Evolutionary conservation across 169 alveolate species (phyloP).

Genomic region (Plasmodium coatneyi): DNA sequence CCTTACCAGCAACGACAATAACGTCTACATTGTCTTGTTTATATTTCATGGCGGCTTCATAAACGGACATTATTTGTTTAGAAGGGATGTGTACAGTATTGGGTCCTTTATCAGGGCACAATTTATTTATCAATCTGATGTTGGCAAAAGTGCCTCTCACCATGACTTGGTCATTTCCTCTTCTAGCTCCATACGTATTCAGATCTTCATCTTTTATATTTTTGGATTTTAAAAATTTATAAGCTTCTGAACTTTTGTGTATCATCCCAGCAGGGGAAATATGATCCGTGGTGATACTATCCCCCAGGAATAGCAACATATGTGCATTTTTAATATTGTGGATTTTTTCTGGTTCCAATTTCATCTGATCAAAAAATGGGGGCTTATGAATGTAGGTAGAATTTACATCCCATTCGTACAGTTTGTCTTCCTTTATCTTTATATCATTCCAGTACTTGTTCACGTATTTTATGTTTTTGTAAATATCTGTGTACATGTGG

Average conservation of each 20-base stretch:
- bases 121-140: constrained; percentile 93
- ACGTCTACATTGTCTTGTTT: constrained; percentile 74
- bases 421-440: constrained; percentile 89
- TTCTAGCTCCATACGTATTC: constrained; percentile 96
- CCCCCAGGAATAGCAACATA: constrained; percentile 91
- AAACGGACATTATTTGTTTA: constrained; percentile 90
- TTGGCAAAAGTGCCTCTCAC: constrained; percentile 98
- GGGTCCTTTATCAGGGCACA: constrained; percentile 94
- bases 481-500: constrained; percentile 93
- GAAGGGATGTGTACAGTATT: constrained; percentile 93
- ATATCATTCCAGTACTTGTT: constrained; percentile 94
- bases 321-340: constrained; percentile 83
- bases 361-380: constrained; percentile 92
- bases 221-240: constrained; percentile 87
- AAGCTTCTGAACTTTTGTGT: constrained; percentile 95
- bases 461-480: constrained; percentile 91
- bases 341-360: constrained; percentile 48
- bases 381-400: constrained; percentile 96
- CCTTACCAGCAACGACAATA: constrained; percentile 94
- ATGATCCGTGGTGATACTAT: constrained; percentile 97
- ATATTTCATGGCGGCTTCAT: constrained; percentile 93
- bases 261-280: constrained; percentile 98
- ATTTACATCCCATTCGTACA: constrained; percentile 93
- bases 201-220: constrained; percentile 92
- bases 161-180: constrained; percentile 98